Evolutionary conservation across 768 basidiomycete species (phyloP).

Genomic region (Kondoa malvinella): DNA sequence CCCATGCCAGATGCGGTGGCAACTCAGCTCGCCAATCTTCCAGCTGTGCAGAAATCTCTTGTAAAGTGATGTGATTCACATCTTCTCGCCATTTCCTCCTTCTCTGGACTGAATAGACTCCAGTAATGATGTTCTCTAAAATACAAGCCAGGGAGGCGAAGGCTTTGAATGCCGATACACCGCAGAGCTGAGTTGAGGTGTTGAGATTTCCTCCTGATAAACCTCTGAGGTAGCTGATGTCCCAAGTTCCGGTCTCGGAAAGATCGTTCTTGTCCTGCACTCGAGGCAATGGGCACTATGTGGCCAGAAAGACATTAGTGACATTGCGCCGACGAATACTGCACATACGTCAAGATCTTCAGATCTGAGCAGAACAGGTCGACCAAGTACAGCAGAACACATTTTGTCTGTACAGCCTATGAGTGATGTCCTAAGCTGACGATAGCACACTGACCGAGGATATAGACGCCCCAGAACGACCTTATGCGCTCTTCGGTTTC

Average conservation of each 20-base stretch:
- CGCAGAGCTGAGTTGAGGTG: neutral
- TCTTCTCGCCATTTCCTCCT: neutral
- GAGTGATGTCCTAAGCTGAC: neutral
- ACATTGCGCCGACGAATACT: neutral
- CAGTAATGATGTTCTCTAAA: neutral
- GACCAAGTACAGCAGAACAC: slow-evolving; percentile 1
- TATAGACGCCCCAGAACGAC: neutral
- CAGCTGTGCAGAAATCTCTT: neutral
- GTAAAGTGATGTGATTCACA: neutral
- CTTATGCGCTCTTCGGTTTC: neutral
- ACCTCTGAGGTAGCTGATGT: neutral
- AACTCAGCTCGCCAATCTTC: slow-evolving; percentile 1
- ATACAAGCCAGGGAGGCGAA: neutral
- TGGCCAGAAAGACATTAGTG: neutral
- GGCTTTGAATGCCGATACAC: neutral
- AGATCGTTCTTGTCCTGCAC: neutral
- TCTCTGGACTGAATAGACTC: neutral
- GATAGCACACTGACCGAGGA: neutral
- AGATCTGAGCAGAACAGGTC: neutral
- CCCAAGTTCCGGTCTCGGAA: neutral
- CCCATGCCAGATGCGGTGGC: neutral
- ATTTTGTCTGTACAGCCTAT: neutral
- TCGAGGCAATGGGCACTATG: neutral
- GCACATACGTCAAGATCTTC: neutral
- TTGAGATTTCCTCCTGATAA: no score